Evolutionary conservation across 495 filamentous ascomycete species (phyloP), one percentile per base, ranked within the genome.

Genomic region (Penicillium ochrochloron): DNA sequence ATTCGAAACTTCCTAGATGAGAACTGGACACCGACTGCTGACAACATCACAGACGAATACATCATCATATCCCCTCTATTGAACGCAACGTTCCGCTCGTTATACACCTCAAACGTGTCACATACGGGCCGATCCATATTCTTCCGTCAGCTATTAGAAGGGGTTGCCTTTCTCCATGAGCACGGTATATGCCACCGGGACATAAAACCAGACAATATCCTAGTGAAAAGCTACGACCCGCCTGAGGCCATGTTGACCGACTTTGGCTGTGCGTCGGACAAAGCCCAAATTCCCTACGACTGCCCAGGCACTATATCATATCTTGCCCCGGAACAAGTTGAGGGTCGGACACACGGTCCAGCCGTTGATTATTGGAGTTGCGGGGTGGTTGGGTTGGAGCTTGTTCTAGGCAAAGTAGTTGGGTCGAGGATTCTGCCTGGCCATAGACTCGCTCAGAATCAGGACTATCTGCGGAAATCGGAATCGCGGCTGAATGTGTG

Each of bases 331-430:
- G 42, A 46, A 11, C 42, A 46, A 8, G 42, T 46, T 11, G 42
- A 46, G 42, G 42, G 42, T 11, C n/a, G 23, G 19, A 46, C 19
- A 3, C 42, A 46, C 42, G 42, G 42, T 11, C 42, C 3, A 11
- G 42, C 42, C n/a, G 42, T 46, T 46, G 42, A 46, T 46, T 46
- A 46, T 19, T 46, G 42, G 42, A 23, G n/a, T 19, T 46, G 42
- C n/a, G 42, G 42, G n/a, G 8, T 46, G n/a, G 42, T 46, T 11
- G 42, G 42, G 9, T 46, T 46, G 42, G 42, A 46, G 42, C 42
- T 46, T 23, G 9, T 46, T 2, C 19, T 21, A 3, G 42, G 19
- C n/a, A 21, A 46, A 46, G n/a, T 11, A 21, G 19, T 46, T 46
- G 42, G 42, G 7, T 21, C n/a, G 42, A 46, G 42, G 9, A 46